Evolutionary conservation across 2,329 filamentous ascomycete genomes (phyloP), one percentile per base, ranked within the genome.

Genomic region (Torrubiella hemipterigena): DNA sequence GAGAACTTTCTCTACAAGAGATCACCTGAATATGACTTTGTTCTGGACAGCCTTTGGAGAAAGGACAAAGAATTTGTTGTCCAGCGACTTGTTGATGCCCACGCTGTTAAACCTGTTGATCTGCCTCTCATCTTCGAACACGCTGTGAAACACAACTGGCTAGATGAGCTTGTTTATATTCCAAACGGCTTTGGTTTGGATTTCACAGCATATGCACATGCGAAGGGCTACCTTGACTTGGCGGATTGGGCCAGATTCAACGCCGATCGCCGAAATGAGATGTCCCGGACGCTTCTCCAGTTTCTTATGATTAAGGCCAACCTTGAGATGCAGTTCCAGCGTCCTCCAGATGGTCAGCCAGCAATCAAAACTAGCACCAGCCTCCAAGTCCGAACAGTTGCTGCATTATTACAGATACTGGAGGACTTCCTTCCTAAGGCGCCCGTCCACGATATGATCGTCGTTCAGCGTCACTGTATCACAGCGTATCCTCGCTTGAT

Each of bases 401-500:
- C 81, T 27, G 74, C 77, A 1, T 60, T 96, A 33, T 65, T 96
- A 11, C 73, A 81, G 42, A 82, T 93, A 27, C 66, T 95, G 19
- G 78, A 84, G 38, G 78, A 82, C 37, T 79, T 72, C 27, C 46
- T 77, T 28, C 72, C 73, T 37, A 63, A 72, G 55, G 57, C 65
- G 35, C 61, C 69, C 41, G 51, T 73, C 34, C 54, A 80, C 30
- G 79, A 89, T 32, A 66, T 94, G 16, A 84, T 91, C 30, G 61
- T 76, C 11, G 73, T 94, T 17, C 87, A 95, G 56, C 74, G 89
- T 19, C 74, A 78, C 32, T 95, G 87, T 52, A 86, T 98, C 39
- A 87, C 87, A 34, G 80, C 82, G 2, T 98, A 96, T 46, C 93
- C 91, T 7, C 73, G 91, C 26, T 63, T 98, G 18, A 94, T 98